These are phyloP conservation scores for Coemansia sp. DNA, from an alignment of 192 early-diverging fungal genomes.

Conservation along the genomic window DNA sequence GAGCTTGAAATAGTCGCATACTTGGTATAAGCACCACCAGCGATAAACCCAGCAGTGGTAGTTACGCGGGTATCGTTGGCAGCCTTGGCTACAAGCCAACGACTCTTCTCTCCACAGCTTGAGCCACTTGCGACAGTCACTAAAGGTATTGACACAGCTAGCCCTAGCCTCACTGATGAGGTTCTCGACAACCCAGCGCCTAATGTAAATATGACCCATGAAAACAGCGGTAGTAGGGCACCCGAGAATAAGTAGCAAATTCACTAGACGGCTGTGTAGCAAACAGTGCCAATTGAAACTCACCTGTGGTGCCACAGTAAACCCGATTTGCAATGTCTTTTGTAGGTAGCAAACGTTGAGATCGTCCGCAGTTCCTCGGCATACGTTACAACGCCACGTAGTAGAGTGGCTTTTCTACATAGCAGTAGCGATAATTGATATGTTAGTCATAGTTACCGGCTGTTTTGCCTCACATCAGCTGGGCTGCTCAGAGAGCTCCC, in stretches of 20 bases:
- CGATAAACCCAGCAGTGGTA: slow-evolving; percentile 54
- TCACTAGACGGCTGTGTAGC: background rate
- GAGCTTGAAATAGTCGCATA: background rate
- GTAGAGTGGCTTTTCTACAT: background rate
- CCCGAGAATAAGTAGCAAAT: background rate
- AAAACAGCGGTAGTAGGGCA: background rate
- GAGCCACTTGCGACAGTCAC: background rate
- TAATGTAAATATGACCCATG: background rate
- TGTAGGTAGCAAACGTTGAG: slow-evolving; percentile 28
- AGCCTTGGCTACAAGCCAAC: slow-evolving; percentile 9
- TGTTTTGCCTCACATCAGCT: background rate
- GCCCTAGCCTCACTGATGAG: background rate
- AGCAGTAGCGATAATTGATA: background rate
- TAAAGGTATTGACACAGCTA: background rate
- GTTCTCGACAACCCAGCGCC: slow-evolving; percentile 30
- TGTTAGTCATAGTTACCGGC: background rate
- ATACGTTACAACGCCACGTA: background rate
- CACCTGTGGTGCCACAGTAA: slow-evolving; percentile 49
- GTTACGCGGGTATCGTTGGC: slow-evolving; percentile 41
- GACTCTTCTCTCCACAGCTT: slow-evolving; percentile 23
- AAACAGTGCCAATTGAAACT: background rate
- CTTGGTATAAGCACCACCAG: slow-evolving; percentile 31
- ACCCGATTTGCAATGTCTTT: slow-evolving; percentile 35
- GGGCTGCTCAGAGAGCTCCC: background rate
- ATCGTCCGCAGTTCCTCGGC: slow-evolving; percentile 19